Base-by-base conservation (phyloP, 805 yeast species). In the Yarrowia hollandica region DNA sequence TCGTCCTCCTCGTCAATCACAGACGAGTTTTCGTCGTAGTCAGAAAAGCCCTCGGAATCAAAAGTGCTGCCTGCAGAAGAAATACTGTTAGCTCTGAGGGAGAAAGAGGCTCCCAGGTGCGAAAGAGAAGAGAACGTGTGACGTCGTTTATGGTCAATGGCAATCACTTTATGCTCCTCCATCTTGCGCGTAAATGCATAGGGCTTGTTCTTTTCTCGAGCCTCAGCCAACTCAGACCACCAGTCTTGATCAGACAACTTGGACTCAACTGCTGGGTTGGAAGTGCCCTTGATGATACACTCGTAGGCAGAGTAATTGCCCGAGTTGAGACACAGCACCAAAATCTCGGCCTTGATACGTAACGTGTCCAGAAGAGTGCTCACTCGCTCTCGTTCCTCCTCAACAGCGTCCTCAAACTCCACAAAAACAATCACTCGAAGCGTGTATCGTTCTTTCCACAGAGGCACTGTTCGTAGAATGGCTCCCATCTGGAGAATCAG, bases 401-500 rank as follows among this genome's bases (percentile, higher is more conserved):
- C 78, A 23, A 89, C 81, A 64, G 91, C 97, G 0, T 74, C 74
- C 42, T 75, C 76, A 60, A 78, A 77, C 72, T 94, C 99, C 26
- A 94, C 97, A 77, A 94, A 92, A 0, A 88, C 95, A 55, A 94
- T 84, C 10, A 94, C 90, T 61, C 99, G 76, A 34, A 94, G 69
- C 5, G 71, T 74, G 68, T 90, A 94, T 0, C 86, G 83, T 48
- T 77, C 77, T 63, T 88, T 84, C 99, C 99, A 94, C 41, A 85
- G 87, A 1, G 96, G 95, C 3, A 94, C 99, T 0, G 99, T 91
- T 10, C 88, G 83, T 60, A 94, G 74, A 64, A 94, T 92, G 1
- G 96, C 96, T 3, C 98, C 99, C 60, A 94, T 75, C 68, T 94
- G 99, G 61, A 95, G 74, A 63, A 94, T 94, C 67, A 94, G 78